Evolutionary conservation across 108 stramenopile species (phyloP), one percentile per base, ranked within the genome.

Genomic region (Schizochytrium sp.): DNA sequence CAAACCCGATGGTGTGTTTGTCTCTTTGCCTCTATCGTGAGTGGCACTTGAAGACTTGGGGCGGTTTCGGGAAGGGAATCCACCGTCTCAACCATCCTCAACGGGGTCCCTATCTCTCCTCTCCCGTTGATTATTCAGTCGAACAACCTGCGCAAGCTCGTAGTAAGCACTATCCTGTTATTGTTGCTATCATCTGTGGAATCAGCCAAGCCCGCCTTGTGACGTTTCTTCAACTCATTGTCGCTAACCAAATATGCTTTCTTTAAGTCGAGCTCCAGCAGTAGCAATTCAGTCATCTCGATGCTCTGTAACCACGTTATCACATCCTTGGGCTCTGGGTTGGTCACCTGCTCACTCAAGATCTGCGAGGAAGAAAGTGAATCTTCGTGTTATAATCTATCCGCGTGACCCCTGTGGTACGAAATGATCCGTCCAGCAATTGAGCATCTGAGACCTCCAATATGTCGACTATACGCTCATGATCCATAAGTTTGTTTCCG

Each of bases 231-330:
- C 59, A 60, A 60, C 59, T 60, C 59, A 60, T 0, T n/a, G 0
- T 60, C 59, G 28, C 28, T 17, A 17, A 60, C 59, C 59, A 60
- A n/a, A n/a, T 60, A n/a, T 1, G 59, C 59, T 60, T 60, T 60
- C 59, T 60, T n/a, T n/a, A 60, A 60, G 59, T 60, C 59, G 59
- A 1, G 2, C 59, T n/a, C 59, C 59, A 60, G 2, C 59, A n/a
- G 59, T n/a, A 60, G 28, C 59, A 60, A 60, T 60, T 60, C 19
- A 60, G 59, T 2, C 59, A 60, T 1, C 59, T 60, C 59, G 2
- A 60, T 60, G 59, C 59, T 60, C 28, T 60, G 59, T n/a, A 60
- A 60, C 28, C 59, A n/a, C 59, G 59, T 60, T 17, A 60, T 60
- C 59, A 2, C 2, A 17, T 60, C 59, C 59, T 17, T 2, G 59